Evolutionary conservation across 106 monocot species (phyloP).

Genomic region (Dendrobium officinale): DNA sequence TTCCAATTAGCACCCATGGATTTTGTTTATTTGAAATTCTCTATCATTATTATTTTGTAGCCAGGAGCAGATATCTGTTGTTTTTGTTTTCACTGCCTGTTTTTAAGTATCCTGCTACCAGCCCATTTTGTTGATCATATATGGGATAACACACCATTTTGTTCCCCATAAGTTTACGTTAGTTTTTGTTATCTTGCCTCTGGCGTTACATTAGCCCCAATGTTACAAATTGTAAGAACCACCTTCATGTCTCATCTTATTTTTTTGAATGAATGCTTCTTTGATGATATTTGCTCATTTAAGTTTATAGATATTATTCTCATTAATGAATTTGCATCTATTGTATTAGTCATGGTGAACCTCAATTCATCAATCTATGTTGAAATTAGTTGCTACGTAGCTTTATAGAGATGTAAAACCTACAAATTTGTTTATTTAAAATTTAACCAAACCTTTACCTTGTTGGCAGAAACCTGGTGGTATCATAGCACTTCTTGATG

Average conservation of each 20-base stretch:
- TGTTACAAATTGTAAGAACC: neutral
- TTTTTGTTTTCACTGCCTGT: too few relatives aligned
- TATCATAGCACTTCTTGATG: constrained; percentile 78
- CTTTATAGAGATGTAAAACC: constrained; percentile 1
- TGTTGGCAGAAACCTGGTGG: constrained; percentile 82
- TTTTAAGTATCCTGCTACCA: too few relatives aligned
- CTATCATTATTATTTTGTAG: too few relatives aligned
- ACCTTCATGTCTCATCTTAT: neutral
- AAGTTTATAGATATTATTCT: neutral
- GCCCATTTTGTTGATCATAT: too few relatives aligned
- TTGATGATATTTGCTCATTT: neutral
- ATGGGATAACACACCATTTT: too few relatives aligned
- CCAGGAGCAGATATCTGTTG: too few relatives aligned
- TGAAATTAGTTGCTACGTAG: neutral
- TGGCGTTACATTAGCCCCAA: neutral
- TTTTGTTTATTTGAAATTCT: too few relatives aligned
- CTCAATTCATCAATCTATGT: neutral
- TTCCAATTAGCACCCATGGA: too few relatives aligned
- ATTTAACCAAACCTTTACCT: constrained; percentile 2
- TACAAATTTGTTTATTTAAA: neutral
- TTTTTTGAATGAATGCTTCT: neutral
- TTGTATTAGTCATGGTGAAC: neutral
- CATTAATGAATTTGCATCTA: neutral
- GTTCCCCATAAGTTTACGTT: too few relatives aligned
- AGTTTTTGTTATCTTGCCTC: neutral